A percentile compares a stretch with the other conserved stretches of the same genome.
phyloP scores from a whole-genome alignment of 2,329 filamentous ascomycete genomes.

The Penicillium sp. region DNA sequence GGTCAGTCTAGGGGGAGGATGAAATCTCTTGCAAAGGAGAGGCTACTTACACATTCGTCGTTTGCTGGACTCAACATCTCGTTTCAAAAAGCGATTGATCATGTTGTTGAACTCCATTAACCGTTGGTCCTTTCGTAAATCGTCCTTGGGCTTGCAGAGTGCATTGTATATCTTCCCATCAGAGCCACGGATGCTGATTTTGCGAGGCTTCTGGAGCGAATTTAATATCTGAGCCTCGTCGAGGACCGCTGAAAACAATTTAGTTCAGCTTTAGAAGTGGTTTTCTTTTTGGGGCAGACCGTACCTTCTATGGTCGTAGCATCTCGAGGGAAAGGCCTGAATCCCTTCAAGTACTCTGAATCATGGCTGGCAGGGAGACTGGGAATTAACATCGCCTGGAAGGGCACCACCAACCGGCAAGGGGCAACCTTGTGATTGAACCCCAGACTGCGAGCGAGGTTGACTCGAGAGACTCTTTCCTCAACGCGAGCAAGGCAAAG shows the following conservation, averaged over 20 bases:
- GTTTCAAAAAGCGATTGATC: constrained; percentile 92
- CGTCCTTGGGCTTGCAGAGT: constrained; percentile 96
- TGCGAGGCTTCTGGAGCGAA: constrained; percentile 87
- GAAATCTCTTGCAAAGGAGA: too few relatives aligned
- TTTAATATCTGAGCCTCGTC: constrained; percentile 88
- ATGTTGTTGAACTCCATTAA: constrained; percentile 99
- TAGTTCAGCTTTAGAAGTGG: constrained; percentile 10
- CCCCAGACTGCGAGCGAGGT: constrained; percentile 70
- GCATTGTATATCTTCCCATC: constrained; percentile 87
- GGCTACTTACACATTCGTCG: constrained; percentile 65
- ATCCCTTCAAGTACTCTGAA: constrained; percentile 62
- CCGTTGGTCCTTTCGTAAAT: constrained; percentile 93
- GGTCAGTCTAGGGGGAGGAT: too few relatives aligned
- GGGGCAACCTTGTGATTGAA: constrained; percentile 84
- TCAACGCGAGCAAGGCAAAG: constrained; percentile 78
- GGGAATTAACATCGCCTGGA: constrained; percentile 79
- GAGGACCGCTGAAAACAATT: constrained; percentile 55
- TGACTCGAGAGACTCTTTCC: constrained; percentile 67
- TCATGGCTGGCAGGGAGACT: constrained; percentile 72
- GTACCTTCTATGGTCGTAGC: constrained; percentile 70
- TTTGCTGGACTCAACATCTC: constrained; percentile 84
- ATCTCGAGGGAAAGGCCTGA: constrained; percentile 84
- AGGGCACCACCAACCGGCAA: constrained; percentile 81
- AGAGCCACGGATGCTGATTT: constrained; percentile 80
- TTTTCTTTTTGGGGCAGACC: constrained; percentile 11